These are phyloP conservation scores for Aquilaria yunnanensis DNA, from an alignment of 345 rosid species.

Conservation along the genomic window DNA sequence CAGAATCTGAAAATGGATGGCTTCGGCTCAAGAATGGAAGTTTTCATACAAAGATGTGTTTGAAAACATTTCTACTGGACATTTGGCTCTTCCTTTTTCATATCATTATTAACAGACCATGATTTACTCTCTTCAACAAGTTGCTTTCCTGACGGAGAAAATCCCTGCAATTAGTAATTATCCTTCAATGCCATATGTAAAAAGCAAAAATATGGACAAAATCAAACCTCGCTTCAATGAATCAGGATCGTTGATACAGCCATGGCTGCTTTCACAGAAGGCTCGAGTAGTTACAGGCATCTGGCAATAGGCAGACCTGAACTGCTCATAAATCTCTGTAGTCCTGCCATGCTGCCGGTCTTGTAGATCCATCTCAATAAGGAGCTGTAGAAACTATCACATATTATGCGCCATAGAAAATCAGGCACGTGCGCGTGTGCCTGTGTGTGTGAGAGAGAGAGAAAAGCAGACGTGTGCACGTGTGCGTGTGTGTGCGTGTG, in stretches of 20 bases:
- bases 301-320: conserved; percentile 69
- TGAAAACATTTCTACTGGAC: neutral
- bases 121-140: conserved; percentile 5
- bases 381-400: conserved; percentile 37
- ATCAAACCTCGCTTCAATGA: conserved; percentile 25
- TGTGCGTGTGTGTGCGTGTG: conserved; percentile 3
- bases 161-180: conserved; percentile 8
- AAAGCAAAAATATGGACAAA: conserved; percentile 1
- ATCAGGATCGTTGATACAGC: neutral
- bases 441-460: conserved; percentile 6
- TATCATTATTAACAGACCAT: conserved; percentile 6
- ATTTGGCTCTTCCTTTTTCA: neutral
- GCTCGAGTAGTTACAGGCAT: conserved; percentile 28
- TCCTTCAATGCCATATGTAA: conserved; percentile 1
- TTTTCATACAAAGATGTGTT: neutral
- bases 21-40: neutral
- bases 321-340: conserved; percentile 38
- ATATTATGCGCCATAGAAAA: conserved; percentile 4
- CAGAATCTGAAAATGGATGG: neutral
- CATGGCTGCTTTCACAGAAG: conserved; percentile 7
- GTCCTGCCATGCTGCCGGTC: conserved; percentile 56
- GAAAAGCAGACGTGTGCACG: conserved; percentile 44
- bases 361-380: conserved; percentile 75
- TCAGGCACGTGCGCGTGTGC: neutral
- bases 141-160: conserved; percentile 21